Percentiles rank a stretch among this genome's conserved stretches.
These are phyloP conservation scores for Hericium coralloides DNA, from an alignment of 768 basidiomycete species.

Conservation along the genomic window DNA sequence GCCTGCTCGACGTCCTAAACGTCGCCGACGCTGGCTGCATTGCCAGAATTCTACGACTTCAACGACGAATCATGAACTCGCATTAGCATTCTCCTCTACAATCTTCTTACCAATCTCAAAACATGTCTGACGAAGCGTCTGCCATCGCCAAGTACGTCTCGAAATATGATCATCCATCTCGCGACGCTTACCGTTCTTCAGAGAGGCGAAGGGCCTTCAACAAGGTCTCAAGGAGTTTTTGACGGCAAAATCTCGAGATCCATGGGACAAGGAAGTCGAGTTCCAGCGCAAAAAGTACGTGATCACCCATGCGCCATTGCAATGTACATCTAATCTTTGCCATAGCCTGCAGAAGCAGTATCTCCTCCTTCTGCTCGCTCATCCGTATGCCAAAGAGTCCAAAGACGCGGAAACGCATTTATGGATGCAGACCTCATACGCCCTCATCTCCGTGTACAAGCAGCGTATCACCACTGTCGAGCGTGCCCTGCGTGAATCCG, in stretches of 20 bases:
- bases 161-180: conserved; percentile 5
- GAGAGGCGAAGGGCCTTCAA: conserved; percentile 73
- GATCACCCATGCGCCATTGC: conserved; percentile 2
- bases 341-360: conserved; percentile 62
- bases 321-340: conserved; percentile 11
- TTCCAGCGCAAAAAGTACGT: conserved; percentile 80
- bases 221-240: conserved; percentile 69
- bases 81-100: background rate
- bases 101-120: background rate
- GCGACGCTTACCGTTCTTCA: conserved; percentile 21
- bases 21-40: background rate
- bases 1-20: background rate
- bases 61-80: background rate
- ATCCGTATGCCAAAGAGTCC: conserved; percentile 64
- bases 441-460: conserved; percentile 78
- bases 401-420: conserved; percentile 76
- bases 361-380: conserved; percentile 55
- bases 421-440: conserved; percentile 91
- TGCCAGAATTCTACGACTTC: background rate
- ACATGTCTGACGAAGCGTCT: conserved; percentile 33
- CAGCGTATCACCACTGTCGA: conserved; percentile 62
- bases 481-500: conserved; percentile 17
- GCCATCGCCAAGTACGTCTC: conserved; percentile 28
- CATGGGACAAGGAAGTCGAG: conserved; percentile 83
- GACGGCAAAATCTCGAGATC: conserved; percentile 46